Conservation (phyloP, 2,329 filamentous ascomycete genomes). For the Didymella arachidicola region DNA sequence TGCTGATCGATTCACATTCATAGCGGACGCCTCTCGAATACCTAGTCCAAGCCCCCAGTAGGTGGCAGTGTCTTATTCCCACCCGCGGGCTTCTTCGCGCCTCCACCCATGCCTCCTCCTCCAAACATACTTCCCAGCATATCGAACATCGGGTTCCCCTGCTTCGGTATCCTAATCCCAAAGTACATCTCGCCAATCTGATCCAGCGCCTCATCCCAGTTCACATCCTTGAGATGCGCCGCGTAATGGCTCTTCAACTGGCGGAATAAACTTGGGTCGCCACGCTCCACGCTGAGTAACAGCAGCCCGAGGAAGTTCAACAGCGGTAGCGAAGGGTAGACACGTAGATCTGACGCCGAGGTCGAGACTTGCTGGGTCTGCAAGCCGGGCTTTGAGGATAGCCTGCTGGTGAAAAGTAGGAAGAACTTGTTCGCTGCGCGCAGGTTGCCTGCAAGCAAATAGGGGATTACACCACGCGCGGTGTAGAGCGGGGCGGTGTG, state of each 20-base stretch:
- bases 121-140: constrained; percentile 98
- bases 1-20: neutral
- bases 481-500: constrained; percentile 88
- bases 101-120: constrained; percentile 70
- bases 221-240: constrained; percentile 76
- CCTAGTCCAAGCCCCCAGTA: constrained; percentile 46
- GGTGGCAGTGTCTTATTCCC: constrained; percentile 37
- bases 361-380: constrained; percentile 82
- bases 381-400: constrained; percentile 70
- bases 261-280: constrained; percentile 77
- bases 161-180: constrained; percentile 83
- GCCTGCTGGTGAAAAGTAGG: constrained; percentile 74
- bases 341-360: constrained; percentile 73
- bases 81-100: constrained; percentile 58
- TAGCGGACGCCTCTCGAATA: neutral
- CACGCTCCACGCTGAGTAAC: constrained; percentile 82
- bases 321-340: constrained; percentile 91
- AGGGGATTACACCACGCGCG: constrained; percentile 86
- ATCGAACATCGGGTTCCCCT: constrained; percentile 92
- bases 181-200: constrained; percentile 98
- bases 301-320: constrained; percentile 92
- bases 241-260: constrained; percentile 85
- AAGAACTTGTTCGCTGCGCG: constrained; percentile 86
- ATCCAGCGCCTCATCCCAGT: constrained; percentile 81
- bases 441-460: constrained; percentile 88